These are phyloP conservation scores for Xylariaceae sp. DNA, from an alignment of 2,329 filamentous ascomycete genomes.

Conservation along the genomic window DNA sequence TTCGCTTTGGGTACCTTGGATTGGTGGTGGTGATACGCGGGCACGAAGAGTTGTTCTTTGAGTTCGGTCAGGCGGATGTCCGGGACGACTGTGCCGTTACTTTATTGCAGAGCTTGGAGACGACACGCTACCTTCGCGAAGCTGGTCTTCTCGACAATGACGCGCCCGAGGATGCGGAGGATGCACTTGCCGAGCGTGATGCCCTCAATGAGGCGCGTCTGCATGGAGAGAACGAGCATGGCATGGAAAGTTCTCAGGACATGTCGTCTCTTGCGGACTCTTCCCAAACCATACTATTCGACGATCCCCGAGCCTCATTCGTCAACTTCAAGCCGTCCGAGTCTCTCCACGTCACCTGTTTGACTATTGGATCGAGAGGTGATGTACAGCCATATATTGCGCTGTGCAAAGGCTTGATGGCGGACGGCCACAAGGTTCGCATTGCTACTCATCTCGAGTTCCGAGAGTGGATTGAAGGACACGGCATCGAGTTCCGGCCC, in stretches of 20 bases:
- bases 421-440: constrained; percentile 77
- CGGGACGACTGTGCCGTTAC: constrained; percentile 88
- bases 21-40: constrained; percentile 89
- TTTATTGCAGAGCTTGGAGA: constrained; percentile 70
- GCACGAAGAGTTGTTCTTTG: constrained; percentile 94
- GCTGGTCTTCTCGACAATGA: constrained; percentile 62
- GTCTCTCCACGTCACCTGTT: constrained; percentile 77
- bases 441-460: constrained; percentile 95
- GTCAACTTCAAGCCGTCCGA: constrained; percentile 84
- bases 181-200: constrained; percentile 74
- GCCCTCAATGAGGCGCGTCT: constrained; percentile 70
- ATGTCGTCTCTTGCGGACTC: constrained; percentile 48
- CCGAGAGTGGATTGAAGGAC: constrained; percentile 78
- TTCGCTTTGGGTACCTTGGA: constrained; percentile 84
- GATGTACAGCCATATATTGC: constrained; percentile 98
- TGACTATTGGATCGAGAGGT: constrained; percentile 92
- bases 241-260: constrained; percentile 45
- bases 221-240: constrained; percentile 47
- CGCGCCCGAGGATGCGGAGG: constrained; percentile 65
- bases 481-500: constrained; percentile 86
- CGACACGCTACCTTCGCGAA: constrained; percentile 63
- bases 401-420: constrained; percentile 81
- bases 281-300: constrained; percentile 71
- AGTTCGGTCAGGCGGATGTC: constrained; percentile 71
- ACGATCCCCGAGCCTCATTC: constrained; percentile 81